These are phyloP conservation scores for Pachyrhizus erosus DNA, from an alignment of 306 rosid genomes.

Conservation along the genomic window DNA sequence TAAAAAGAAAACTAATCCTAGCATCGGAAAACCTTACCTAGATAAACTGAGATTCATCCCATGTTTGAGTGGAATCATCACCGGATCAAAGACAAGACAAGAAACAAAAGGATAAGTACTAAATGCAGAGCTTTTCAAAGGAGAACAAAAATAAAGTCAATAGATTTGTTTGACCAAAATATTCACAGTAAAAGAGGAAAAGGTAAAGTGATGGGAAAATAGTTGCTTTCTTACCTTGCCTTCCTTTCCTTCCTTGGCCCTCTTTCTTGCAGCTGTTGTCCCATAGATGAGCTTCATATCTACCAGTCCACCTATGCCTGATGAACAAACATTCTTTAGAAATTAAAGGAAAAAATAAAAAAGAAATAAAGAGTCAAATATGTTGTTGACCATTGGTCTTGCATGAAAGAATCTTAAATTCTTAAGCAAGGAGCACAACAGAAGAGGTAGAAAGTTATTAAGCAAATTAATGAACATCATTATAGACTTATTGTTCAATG, in stretches of 20 bases:
- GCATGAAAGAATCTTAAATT: conserved; percentile 13
- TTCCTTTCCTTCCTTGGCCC: conserved; percentile 92
- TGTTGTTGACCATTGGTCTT: not conserved
- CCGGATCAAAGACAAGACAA: conserved; percentile 32
- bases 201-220: not conserved
- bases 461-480: not conserved
- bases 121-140: conserved; percentile 30
- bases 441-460: not conserved
- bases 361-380: not conserved
- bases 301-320: conserved; percentile 70
- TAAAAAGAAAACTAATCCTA: not conserved
- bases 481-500: not conserved
- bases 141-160: not conserved
- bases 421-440: not conserved
- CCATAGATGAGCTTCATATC: conserved; percentile 35
- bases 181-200: not conserved
- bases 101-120: not conserved
- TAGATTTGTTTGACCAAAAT: conserved; percentile 21
- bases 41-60: conserved; percentile 65
- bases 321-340: conserved; percentile 38
- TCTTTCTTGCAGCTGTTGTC: conserved; percentile 83
- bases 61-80: conserved; percentile 48
- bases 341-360: not conserved
- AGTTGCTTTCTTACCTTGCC: conserved; percentile 65
- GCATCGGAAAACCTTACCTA: conserved; percentile 58